A percentile compares a stretch with the other conserved stretches of the same genome.
Evolutionary conservation across 2,329 filamentous ascomycete genomes (phyloP).

Genomic region (Diaporthe helianthi): DNA sequence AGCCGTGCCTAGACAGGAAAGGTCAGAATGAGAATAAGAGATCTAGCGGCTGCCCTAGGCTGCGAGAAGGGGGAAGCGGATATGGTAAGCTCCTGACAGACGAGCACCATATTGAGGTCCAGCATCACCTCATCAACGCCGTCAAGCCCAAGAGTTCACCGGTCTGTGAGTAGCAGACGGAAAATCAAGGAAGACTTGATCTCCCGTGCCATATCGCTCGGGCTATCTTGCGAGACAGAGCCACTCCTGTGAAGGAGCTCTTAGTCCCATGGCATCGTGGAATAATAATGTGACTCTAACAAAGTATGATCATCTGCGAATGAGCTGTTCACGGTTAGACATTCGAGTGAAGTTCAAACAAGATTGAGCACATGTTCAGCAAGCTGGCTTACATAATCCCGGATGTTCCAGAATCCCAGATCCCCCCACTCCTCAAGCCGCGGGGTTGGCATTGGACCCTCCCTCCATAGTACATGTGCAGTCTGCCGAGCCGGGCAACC

Average conservation of each 20-base stretch:
- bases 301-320: not conserved
- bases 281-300: not conserved
- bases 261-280: not conserved
- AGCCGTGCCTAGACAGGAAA: not conserved
- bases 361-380: not conserved
- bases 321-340: not conserved
- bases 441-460: not conserved
- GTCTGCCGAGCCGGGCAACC: not conserved
- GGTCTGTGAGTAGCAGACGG: not conserved
- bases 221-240: not conserved
- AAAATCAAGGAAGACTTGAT: not conserved
- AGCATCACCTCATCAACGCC: not conserved
- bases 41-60: not conserved
- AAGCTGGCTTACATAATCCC: not conserved
- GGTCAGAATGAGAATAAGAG: too few species aligned
- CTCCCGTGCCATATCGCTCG: not conserved
- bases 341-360: not conserved
- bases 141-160: not conserved
- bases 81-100: not conserved
- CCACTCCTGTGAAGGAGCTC: not conserved
- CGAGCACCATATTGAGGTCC: not conserved
- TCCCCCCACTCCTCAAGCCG: not conserved
- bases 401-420: constrained; percentile 4
- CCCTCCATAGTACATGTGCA: not conserved
- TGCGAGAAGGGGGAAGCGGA: not conserved